These are phyloP conservation scores for Akebia trifoliata DNA, from an alignment of 164 flowering plant genomes.

Conservation along the genomic window DNA sequence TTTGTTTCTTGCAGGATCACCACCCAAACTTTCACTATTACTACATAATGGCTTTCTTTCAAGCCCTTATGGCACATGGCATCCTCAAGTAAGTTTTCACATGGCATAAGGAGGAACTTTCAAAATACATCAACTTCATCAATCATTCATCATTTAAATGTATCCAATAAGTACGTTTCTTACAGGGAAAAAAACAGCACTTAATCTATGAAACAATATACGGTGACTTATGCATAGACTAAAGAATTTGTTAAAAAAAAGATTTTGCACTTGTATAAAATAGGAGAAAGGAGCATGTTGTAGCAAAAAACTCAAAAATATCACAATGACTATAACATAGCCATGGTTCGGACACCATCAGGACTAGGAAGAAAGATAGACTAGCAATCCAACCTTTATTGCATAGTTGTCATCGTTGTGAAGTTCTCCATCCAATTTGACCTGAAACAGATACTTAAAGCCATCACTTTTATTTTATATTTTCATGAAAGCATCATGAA, in stretches of 20 bases:
- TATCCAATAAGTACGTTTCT: background rate
- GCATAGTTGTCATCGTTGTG: slow-evolving; percentile 79
- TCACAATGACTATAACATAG: background rate
- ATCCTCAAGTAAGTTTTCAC: no score
- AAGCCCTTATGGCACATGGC: background rate
- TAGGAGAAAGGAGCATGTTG: background rate
- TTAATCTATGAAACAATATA: no score
- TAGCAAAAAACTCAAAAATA: background rate
- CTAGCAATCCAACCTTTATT: slow-evolving; percentile 49
- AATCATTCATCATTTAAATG: background rate
- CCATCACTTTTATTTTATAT: background rate
- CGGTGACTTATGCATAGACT: no score
- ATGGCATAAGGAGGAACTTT: background rate
- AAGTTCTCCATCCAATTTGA: slow-evolving; percentile 73
- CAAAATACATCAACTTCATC: background rate
- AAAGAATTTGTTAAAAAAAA: background rate
- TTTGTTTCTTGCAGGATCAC: no score
- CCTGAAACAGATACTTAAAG: slow-evolving; percentile 36
- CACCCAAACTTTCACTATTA: no score
- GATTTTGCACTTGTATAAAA: background rate
- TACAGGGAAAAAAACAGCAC: no score
- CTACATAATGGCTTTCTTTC: no score
- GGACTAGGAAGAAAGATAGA: background rate
- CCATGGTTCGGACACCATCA: background rate
- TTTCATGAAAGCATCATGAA: background rate